A percentile compares a stretch with the other conserved stretches of the same genome.
Conservation (phyloP, 495 filamentous ascomycete species). For the Aspergillus heteromorphus region DNA sequence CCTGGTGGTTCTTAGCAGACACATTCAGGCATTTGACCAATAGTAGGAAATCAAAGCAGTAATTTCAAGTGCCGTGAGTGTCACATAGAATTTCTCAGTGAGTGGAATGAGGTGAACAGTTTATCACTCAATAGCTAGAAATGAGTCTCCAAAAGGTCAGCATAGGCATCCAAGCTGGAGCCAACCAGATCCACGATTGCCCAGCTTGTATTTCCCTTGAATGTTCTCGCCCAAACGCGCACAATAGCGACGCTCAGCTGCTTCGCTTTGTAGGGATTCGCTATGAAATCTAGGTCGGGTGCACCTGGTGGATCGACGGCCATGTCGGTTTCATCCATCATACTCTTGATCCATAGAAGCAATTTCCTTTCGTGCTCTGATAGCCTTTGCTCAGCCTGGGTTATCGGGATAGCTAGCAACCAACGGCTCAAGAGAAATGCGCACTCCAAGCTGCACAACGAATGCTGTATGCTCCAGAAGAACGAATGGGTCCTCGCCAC, state of each 20-base stretch:
- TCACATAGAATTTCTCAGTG: too few relatives aligned
- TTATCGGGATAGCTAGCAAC: constrained; percentile 45
- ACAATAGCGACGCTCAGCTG: constrained; percentile 48
- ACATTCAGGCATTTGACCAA: background rate
- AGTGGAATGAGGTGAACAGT: background rate
- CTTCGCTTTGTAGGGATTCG: constrained; percentile 40
- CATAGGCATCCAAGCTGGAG: constrained; percentile 41
- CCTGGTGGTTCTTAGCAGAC: background rate
- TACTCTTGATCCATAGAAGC: constrained; percentile 61
- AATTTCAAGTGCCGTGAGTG: too few relatives aligned
- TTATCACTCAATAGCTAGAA: constrained; percentile 5
- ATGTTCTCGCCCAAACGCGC: constrained; percentile 49
- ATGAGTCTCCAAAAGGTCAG: constrained; percentile 34
- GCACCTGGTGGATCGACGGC: constrained; percentile 48
- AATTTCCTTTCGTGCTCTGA: constrained; percentile 58
- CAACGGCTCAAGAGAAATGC: constrained; percentile 50
- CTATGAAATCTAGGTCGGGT: constrained; percentile 40
- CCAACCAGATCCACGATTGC: constrained; percentile 48
- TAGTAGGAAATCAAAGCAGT: background rate
- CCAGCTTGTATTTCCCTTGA: constrained; percentile 53
- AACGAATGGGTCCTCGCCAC: constrained; percentile 49
- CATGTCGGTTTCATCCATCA: constrained; percentile 74
- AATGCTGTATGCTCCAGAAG: constrained; percentile 54
- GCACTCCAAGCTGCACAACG: constrained; percentile 50
- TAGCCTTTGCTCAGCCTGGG: constrained; percentile 39